These are phyloP conservation scores for Naganishia vishniacii DNA, from an alignment of 768 basidiomycete genomes.

Conservation along the genomic window DNA sequence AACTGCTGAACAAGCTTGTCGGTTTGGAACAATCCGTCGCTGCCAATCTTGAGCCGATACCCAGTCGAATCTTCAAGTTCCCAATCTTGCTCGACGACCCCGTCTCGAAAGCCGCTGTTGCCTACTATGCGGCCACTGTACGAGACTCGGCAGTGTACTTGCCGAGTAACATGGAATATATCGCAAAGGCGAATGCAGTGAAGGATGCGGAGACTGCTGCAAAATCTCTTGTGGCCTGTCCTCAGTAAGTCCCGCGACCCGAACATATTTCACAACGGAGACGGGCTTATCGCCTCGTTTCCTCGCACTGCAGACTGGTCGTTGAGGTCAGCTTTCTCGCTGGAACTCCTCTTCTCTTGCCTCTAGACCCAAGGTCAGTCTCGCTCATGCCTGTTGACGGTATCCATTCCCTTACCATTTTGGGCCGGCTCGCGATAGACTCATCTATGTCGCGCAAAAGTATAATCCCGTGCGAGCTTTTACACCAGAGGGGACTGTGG, in stretches of 20 bases:
- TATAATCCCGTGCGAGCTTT: slow-evolving; percentile 69
- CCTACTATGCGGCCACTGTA: slow-evolving; percentile 56
- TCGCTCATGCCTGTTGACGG: neutral
- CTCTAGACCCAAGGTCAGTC: slow-evolving; percentile 50
- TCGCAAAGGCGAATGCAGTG: slow-evolving; percentile 61
- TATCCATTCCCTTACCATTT: slow-evolving; percentile 49
- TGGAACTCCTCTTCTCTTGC: slow-evolving; percentile 57
- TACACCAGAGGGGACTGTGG: slow-evolving; percentile 67
- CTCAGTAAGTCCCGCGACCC: no score
- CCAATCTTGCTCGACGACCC: slow-evolving; percentile 62
- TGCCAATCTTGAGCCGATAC: slow-evolving; percentile 52
- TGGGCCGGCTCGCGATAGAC: slow-evolving; percentile 55
- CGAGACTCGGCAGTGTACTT: slow-evolving; percentile 62
- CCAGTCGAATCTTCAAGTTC: slow-evolving; percentile 57
- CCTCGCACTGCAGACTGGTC: slow-evolving; percentile 48
- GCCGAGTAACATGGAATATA: slow-evolving; percentile 64
- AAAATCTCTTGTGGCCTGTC: slow-evolving; percentile 53
- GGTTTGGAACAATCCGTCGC: slow-evolving; percentile 50
- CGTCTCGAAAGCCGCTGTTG: slow-evolving; percentile 57
- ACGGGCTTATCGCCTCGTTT: no score
- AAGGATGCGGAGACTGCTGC: slow-evolving; percentile 52
- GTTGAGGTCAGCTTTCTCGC: slow-evolving; percentile 63
- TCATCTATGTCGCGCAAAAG: slow-evolving; percentile 59
- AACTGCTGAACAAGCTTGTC: slow-evolving; percentile 53
- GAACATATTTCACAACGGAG: no score